Percentiles rank a stretch among this genome's conserved stretches.
Evolutionary conservation across 768 basidiomycete species (phyloP).

Genomic region (Amanita jacksonii): DNA sequence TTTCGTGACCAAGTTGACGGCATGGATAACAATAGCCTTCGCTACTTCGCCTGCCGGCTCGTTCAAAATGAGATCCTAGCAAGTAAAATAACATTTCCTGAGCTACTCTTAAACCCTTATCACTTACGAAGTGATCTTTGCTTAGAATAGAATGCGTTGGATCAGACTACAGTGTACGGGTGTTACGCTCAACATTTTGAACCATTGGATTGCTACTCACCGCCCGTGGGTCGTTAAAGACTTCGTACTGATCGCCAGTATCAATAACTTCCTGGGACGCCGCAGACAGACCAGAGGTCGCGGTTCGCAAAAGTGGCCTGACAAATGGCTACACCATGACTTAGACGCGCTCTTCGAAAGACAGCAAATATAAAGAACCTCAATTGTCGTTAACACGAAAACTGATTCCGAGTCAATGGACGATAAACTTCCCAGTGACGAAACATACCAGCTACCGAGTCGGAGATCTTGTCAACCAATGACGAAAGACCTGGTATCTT

Average conservation of each 20-base stretch:
- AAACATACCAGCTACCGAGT: conserved; percentile 51
- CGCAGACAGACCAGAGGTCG: conserved; percentile 49
- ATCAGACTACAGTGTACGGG: conserved; percentile 51
- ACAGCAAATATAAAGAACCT: conserved; percentile 34
- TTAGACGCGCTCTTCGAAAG: not conserved
- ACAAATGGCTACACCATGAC: conserved; percentile 54
- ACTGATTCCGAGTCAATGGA: conserved; percentile 26
- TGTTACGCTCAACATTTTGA: too few species aligned
- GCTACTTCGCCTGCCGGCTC: conserved; percentile 76
- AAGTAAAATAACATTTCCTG: conserved; percentile 6
- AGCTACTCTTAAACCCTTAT: not conserved
- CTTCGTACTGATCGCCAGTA: conserved; percentile 75
- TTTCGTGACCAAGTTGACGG: conserved; percentile 34
- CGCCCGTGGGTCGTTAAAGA: conserved; percentile 77
- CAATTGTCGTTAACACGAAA: conserved; percentile 78
- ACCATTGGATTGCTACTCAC: conserved; percentile 42
- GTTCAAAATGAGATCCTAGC: conserved; percentile 68
- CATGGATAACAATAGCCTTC: conserved; percentile 54
- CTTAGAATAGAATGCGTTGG: conserved; percentile 86
- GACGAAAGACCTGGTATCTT: conserved; percentile 73
- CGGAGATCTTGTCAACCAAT: conserved; percentile 71
- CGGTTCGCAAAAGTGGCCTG: conserved; percentile 66
- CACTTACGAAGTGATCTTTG: conserved; percentile 81
- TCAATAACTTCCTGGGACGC: conserved; percentile 74
- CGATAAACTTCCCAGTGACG: not conserved